Percentiles rank a stretch among this genome's conserved stretches.
Conservation (phyloP, 352 stramenopile genomes). For the Saprolegnia parasitica region DNA sequence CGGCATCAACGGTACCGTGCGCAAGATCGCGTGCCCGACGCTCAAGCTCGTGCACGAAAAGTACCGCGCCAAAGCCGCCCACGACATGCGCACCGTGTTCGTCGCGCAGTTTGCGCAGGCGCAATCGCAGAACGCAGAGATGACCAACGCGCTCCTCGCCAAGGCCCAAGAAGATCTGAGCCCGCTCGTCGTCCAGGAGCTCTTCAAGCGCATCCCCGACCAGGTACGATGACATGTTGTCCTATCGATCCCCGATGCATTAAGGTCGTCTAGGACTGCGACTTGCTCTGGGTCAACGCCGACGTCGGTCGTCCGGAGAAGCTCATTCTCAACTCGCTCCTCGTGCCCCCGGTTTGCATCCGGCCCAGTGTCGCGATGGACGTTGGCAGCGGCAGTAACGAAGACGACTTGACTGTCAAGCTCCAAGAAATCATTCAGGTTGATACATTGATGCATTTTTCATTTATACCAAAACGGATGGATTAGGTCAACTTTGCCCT, state of each 20-base stretch:
- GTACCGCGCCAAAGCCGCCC: constrained; percentile 86
- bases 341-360: constrained; percentile 99
- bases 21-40: constrained; percentile 95
- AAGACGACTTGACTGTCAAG: constrained; percentile 99
- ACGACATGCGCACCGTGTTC: constrained; percentile 82
- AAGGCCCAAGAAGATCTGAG: constrained; percentile 90
- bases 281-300: constrained; percentile 96
- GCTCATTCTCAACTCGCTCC: constrained; percentile 95
- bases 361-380: constrained; percentile 98
- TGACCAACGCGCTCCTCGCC: constrained; percentile 63
- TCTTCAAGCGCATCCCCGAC: constrained; percentile 96
- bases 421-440: constrained; percentile 98
- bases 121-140: constrained; percentile 75
- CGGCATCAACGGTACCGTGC: constrained; percentile 95
- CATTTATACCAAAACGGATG: neutral
- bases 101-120: constrained; percentile 77
- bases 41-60: constrained; percentile 98
- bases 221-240: constrained; percentile 39
- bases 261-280: constrained; percentile 82
- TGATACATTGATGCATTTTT: neutral
- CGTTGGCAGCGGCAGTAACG: constrained; percentile 91
- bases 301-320: constrained; percentile 94
- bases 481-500: constrained; percentile 95
- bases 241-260: too few relatives aligned
- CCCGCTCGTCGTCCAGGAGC: constrained; percentile 86